Evolutionary conservation across 2,329 filamentous ascomycete species (phyloP).

Genomic region (Acarospora socialis): DNA sequence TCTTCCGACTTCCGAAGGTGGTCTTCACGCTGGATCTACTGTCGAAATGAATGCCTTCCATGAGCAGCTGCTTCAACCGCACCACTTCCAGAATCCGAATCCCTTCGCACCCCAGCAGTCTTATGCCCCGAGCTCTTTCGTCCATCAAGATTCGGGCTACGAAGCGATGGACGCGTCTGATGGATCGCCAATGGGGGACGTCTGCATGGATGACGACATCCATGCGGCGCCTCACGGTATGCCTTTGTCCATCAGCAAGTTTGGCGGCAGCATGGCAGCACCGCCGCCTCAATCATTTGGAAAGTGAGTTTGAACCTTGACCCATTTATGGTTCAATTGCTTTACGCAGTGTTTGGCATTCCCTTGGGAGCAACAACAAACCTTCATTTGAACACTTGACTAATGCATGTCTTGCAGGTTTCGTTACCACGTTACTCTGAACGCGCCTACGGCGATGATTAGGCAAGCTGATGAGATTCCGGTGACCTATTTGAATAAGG

Average conservation of each 20-base stretch:
- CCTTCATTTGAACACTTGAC: conserved; percentile 3
- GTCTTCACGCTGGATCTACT: conserved; percentile 44
- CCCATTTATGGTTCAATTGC: too few species aligned
- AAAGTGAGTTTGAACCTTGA: conserved; percentile 36
- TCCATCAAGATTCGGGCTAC: conserved; percentile 67
- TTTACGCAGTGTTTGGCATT: too few species aligned
- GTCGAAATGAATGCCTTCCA: conserved; percentile 58
- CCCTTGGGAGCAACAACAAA: too few species aligned
- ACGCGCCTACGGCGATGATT: conserved; percentile 93
- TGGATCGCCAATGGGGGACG: conserved; percentile 48
- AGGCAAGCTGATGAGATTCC: conserved; percentile 44
- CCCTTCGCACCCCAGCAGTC: conserved; percentile 44
- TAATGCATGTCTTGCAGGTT: conserved; percentile 42
- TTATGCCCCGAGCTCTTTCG: conserved; percentile 66
- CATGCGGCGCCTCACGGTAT: conserved; percentile 37
- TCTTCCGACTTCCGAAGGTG: conserved; percentile 52
- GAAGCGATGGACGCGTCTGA: conserved; percentile 57
- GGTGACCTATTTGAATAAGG: conserved; percentile 76
- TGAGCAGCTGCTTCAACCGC: conserved; percentile 37
- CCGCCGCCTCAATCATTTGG: conserved; percentile 23
- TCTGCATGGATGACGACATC: conserved; percentile 37
- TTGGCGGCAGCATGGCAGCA: conserved; percentile 18
- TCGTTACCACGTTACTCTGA: conserved; percentile 77
- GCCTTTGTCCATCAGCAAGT: conserved; percentile 15
- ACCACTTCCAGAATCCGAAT: conserved; percentile 53